A percentile compares a stretch with the other conserved stretches of the same genome.
Conservation (phyloP, 2,329 filamentous ascomycete genomes). For the Fusarium sp. region DNA sequence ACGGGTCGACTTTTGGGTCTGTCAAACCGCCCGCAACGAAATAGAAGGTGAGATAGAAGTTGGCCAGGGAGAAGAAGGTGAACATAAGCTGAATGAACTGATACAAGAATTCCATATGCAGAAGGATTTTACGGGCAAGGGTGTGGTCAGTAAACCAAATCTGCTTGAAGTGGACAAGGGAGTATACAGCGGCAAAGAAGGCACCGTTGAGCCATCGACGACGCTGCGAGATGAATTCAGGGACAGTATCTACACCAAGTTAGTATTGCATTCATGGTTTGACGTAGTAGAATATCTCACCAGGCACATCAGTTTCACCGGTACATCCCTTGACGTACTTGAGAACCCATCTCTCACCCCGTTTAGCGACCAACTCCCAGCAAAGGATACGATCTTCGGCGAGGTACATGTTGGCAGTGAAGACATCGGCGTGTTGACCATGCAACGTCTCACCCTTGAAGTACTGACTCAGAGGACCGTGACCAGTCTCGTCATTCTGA, state of each 20-base stretch:
- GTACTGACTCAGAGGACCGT: slow-evolving; percentile 95
- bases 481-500: slow-evolving; percentile 95
- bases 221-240: slow-evolving; percentile 96
- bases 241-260: slow-evolving; percentile 76
- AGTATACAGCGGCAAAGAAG: slow-evolving; percentile 98
- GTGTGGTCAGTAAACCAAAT: slow-evolving; percentile 95
- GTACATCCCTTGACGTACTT: slow-evolving; percentile 98
- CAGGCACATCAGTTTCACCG: slow-evolving; percentile 96
- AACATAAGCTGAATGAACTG: slow-evolving; percentile 93
- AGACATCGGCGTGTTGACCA: slow-evolving; percentile 94
- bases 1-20: slow-evolving; percentile 84
- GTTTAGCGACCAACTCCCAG: slow-evolving; percentile 95
- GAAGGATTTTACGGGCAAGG: slow-evolving; percentile 83
- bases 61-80: slow-evolving; percentile 97
- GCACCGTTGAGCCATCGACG: slow-evolving; percentile 98
- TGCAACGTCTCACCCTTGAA: slow-evolving; percentile 99
- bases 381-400: slow-evolving; percentile 91
- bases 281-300: slow-evolving; percentile 60
- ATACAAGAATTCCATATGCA: slow-evolving; percentile 96
- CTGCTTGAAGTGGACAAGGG: slow-evolving; percentile 92
- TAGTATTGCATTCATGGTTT: slow-evolving; percentile 25
- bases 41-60: slow-evolving; percentile 99
- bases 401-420: slow-evolving; percentile 96
- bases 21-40: slow-evolving; percentile 93
- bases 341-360: slow-evolving; percentile 93